These are phyloP conservation scores for Nitzschia putrida DNA, from an alignment of 108 stramenopile species.

Conservation along the genomic window DNA sequence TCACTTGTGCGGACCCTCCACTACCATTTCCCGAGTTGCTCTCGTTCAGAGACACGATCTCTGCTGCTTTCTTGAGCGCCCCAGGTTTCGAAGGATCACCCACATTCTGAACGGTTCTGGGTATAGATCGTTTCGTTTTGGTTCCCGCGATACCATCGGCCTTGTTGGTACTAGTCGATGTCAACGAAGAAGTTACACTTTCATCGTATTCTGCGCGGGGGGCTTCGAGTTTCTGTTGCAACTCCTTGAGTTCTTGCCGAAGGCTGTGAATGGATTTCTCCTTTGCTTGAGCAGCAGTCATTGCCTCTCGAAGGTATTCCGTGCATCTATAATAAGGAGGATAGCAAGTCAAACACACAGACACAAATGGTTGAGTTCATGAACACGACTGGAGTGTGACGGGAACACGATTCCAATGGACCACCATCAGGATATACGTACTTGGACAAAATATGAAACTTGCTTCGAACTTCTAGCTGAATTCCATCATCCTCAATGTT, in stretches of 20 bases:
- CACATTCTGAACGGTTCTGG: conserved; percentile 4
- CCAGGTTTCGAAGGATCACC: neutral
- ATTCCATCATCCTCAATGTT: conserved; percentile 79
- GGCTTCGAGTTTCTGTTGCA: conserved; percentile 49
- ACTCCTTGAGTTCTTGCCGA: conserved; percentile 47
- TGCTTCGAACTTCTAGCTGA: conserved; percentile 79
- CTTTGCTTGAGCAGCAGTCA: conserved; percentile 61
- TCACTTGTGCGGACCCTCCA: conserved; percentile 1
- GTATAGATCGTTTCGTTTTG: conserved; percentile 9
- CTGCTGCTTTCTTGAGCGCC: neutral
- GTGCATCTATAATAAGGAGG: conserved; percentile 49
- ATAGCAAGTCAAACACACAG: neutral
- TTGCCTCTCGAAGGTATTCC: conserved; percentile 70
- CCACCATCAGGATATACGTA: conserved; percentile 46
- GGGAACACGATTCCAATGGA: no score
- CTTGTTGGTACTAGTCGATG: conserved; percentile 19
- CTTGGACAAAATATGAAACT: conserved; percentile 81
- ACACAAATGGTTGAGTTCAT: no score
- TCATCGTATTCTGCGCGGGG: conserved; percentile 62
- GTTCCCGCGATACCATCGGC: neutral
- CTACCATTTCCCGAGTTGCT: conserved; percentile 12
- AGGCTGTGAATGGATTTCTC: conserved; percentile 59
- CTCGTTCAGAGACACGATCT: neutral
- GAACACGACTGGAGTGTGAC: neutral
- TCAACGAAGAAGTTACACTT: conserved; percentile 71